Conservation (phyloP, 2,329 filamentous ascomycete genomes). For the Aspergillus awamori region DNA sequence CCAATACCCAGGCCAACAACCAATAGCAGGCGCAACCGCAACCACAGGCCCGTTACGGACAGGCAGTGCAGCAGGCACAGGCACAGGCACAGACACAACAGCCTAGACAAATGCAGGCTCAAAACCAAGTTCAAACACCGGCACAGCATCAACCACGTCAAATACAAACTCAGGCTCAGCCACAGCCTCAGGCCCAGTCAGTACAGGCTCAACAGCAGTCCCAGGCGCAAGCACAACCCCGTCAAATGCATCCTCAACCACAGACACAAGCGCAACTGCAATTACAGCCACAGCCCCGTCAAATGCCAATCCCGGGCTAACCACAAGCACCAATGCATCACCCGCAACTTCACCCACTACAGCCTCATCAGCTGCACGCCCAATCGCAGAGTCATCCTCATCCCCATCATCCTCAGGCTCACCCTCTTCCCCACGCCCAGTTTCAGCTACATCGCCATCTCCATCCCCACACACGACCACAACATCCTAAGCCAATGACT, state of each 20-base stretch:
- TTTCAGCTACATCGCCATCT: constrained; percentile 9
- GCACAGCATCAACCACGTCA: constrained; percentile 12
- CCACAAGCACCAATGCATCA: constrained; percentile 19
- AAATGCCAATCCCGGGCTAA: constrained; percentile 12
- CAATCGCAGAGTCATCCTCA: constrained; percentile 13
- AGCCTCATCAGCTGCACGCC: constrained; percentile 11
- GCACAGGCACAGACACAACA: constrained; percentile 11
- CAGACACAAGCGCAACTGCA: constrained; percentile 13
- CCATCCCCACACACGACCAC: constrained; percentile 20
- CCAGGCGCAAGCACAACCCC: constrained; percentile 27
- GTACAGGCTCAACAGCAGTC: constrained; percentile 11
- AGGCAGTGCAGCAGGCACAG: constrained; percentile 8
- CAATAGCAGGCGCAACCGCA: constrained; percentile 2
- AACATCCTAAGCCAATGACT: constrained; percentile 19
- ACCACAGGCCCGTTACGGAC: not conserved
- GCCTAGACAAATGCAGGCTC: constrained; percentile 6
- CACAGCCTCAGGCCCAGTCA: constrained; percentile 11
- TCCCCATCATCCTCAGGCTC: constrained; percentile 17
- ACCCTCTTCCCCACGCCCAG: constrained; percentile 11
- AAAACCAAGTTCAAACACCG: constrained; percentile 13
- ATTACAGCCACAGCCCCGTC: constrained; percentile 13
- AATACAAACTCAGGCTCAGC: constrained; percentile 14
- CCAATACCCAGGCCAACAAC: not conserved
- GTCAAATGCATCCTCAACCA: constrained; percentile 22
- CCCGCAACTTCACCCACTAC: too few species aligned